Evolutionary conservation across 495 filamentous ascomycete genomes (phyloP).

Genomic region (Aspergillus funiculosus): DNA sequence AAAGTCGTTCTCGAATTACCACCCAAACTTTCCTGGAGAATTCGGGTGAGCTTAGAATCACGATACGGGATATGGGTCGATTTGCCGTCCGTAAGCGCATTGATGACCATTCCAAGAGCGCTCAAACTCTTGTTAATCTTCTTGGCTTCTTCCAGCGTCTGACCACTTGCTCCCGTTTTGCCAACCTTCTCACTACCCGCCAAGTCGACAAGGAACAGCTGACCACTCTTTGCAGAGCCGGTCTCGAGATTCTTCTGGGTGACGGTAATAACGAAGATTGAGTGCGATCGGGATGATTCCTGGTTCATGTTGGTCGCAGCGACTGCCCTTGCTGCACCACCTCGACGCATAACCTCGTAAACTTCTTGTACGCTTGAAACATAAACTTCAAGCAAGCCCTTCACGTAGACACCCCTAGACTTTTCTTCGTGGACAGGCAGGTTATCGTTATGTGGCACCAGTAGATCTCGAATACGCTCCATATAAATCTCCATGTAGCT

Average conservation of each 20-base stretch:
- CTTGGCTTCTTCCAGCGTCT: slow-evolving; percentile 97
- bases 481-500: slow-evolving; percentile 99
- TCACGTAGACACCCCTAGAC: slow-evolving; percentile 92
- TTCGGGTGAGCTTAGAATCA: slow-evolving; percentile 96
- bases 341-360: slow-evolving; percentile 93
- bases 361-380: slow-evolving; percentile 94
- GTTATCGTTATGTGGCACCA: slow-evolving; percentile 91
- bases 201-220: slow-evolving; percentile 94
- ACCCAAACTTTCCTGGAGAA: slow-evolving; percentile 91
- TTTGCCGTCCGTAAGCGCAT: slow-evolving; percentile 94
- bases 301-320: slow-evolving; percentile 99
- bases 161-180: slow-evolving; percentile 95
- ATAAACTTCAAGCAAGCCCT: slow-evolving; percentile 90
- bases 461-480: slow-evolving; percentile 92
- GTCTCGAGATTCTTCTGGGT: slow-evolving; percentile 98
- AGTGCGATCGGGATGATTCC: slow-evolving; percentile 96
- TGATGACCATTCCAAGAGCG: slow-evolving; percentile 98
- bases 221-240: slow-evolving; percentile 91
- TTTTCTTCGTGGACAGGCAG: slow-evolving; percentile 96
- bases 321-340: slow-evolving; percentile 83
- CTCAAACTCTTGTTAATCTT: slow-evolving; percentile 99
- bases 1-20: slow-evolving; percentile 96
- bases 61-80: slow-evolving; percentile 95
- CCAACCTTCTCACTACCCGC: slow-evolving; percentile 98
- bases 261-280: slow-evolving; percentile 95